phyloP scores from a whole-genome alignment of 768 basidiomycete species.

The Lactifluus echinatus region DNA sequence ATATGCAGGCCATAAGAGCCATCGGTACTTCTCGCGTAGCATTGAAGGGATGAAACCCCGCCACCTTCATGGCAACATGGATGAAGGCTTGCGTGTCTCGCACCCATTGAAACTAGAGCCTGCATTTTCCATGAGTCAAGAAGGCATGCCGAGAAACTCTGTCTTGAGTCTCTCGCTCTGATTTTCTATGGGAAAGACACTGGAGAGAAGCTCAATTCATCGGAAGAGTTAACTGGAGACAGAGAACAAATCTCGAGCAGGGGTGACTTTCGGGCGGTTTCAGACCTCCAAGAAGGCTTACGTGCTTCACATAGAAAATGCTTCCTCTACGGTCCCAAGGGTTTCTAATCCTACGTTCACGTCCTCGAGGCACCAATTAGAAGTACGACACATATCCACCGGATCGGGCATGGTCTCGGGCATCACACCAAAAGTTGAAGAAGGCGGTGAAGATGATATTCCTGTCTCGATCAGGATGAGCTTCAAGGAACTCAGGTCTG shows the following conservation, averaged over 20 bases:
- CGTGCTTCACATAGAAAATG: not conserved
- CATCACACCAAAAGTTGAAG: conserved; percentile 1
- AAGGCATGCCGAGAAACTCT: not conserved
- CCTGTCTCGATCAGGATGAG: conserved; percentile 12
- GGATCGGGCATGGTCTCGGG: not conserved
- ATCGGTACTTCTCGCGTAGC: not conserved
- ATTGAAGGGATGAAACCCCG: not conserved
- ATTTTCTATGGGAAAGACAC: not conserved
- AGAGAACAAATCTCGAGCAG: not conserved
- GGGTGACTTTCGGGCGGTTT: not conserved
- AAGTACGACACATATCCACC: not conserved
- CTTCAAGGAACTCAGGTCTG: conserved; percentile 14
- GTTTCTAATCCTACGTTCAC: not conserved
- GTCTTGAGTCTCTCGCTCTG: not conserved
- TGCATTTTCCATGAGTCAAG: not conserved
- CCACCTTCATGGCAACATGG: not conserved
- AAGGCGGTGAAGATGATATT: conserved; percentile 6
- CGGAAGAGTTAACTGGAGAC: not conserved
- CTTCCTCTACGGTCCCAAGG: not conserved
- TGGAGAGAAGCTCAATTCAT: not conserved
- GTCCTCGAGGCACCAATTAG: not conserved
- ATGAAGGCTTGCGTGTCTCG: not conserved
- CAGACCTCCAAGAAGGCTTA: not conserved
- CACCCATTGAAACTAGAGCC: not conserved
- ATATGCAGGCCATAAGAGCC: conserved; percentile 5